Conservation (phyloP, 352 stramenopile genomes). For the Peronospora belbahrii region DNA sequence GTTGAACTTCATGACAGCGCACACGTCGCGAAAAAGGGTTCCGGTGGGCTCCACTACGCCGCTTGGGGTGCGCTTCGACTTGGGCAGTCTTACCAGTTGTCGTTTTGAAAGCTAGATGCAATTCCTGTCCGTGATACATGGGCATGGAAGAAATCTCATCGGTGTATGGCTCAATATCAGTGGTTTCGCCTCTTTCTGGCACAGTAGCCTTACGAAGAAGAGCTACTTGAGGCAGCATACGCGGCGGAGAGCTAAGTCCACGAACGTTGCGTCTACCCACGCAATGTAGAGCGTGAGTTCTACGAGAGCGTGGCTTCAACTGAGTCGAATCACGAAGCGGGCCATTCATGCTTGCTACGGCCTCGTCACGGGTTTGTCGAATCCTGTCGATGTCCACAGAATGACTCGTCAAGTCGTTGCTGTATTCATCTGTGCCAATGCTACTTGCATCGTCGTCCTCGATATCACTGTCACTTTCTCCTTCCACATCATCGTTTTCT, state of each 20-base stretch:
- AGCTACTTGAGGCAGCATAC: constrained; percentile 34
- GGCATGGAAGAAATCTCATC: constrained; percentile 18
- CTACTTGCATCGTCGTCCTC: constrained; percentile 31
- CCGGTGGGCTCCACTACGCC: constrained; percentile 15
- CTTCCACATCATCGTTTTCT: constrained; percentile 17
- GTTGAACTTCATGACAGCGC: constrained; percentile 29
- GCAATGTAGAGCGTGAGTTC: constrained; percentile 19
- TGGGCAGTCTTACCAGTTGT: constrained; percentile 34
- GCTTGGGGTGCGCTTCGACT: constrained; percentile 39
- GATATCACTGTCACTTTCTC: constrained; percentile 21
- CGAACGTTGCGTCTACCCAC: constrained; percentile 32
- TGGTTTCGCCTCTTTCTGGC: constrained; percentile 3
- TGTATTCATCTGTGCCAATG: constrained; percentile 29
- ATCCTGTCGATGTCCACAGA: constrained; percentile 39
- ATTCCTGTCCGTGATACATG: constrained; percentile 47
- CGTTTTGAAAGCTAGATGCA: constrained; percentile 48
- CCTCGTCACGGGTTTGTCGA: constrained; percentile 25
- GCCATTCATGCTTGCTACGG: constrained; percentile 31
- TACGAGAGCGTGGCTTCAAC: constrained; percentile 22
- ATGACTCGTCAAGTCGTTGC: constrained; percentile 14
- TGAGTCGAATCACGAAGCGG: constrained; percentile 27
- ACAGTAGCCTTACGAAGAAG: constrained; percentile 25
- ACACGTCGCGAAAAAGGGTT: constrained; percentile 54
- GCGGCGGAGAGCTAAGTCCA: constrained; percentile 41
- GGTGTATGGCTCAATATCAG: not conserved